A percentile compares a stretch with the other conserved stretches of the same genome.
These are phyloP conservation scores for Arxiozyma telluris DNA, from an alignment of 1,139 yeast genomes.

Conservation along the genomic window DNA sequence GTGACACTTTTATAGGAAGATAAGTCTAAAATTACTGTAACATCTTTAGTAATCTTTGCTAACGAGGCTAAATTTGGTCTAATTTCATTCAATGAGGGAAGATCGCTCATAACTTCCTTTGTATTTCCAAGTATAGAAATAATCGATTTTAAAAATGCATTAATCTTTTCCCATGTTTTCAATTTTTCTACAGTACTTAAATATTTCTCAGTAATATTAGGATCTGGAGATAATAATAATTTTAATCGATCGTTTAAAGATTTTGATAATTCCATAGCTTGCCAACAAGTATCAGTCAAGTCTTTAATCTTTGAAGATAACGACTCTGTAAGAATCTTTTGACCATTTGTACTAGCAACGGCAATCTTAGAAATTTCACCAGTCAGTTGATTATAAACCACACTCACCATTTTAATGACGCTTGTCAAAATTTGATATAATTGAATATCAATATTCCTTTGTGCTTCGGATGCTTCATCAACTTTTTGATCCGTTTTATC, in stretches of 20 bases:
- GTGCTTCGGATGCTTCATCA: slow-evolving; percentile 15
- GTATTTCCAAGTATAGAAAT: slow-evolving; percentile 77
- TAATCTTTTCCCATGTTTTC: slow-evolving; percentile 80
- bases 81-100: slow-evolving; percentile 72
- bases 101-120: slow-evolving; percentile 70
- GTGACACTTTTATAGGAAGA: slow-evolving; percentile 42
- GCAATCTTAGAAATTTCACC: slow-evolving; percentile 71
- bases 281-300: slow-evolving; percentile 65
- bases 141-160: slow-evolving; percentile 71
- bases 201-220: slow-evolving; percentile 32
- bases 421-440: slow-evolving; percentile 63
- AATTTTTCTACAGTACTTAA: slow-evolving; percentile 49
- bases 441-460: slow-evolving; percentile 60
- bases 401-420: slow-evolving; percentile 71
- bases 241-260: slow-evolving; percentile 51
- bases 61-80: slow-evolving; percentile 71
- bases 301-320: slow-evolving; percentile 66
- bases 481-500: slow-evolving; percentile 11
- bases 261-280: slow-evolving; percentile 73
- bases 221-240: slow-evolving; percentile 33
- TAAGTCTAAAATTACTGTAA: slow-evolving; percentile 67
- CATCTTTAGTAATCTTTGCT: slow-evolving; percentile 84
- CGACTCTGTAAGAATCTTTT: slow-evolving; percentile 32
- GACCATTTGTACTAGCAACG: slow-evolving; percentile 34
- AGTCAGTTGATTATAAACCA: slow-evolving; percentile 70